phyloP scores from a whole-genome alignment of 2,329 filamentous ascomycete genomes.

The Sarocladium brachiariae region DNA sequence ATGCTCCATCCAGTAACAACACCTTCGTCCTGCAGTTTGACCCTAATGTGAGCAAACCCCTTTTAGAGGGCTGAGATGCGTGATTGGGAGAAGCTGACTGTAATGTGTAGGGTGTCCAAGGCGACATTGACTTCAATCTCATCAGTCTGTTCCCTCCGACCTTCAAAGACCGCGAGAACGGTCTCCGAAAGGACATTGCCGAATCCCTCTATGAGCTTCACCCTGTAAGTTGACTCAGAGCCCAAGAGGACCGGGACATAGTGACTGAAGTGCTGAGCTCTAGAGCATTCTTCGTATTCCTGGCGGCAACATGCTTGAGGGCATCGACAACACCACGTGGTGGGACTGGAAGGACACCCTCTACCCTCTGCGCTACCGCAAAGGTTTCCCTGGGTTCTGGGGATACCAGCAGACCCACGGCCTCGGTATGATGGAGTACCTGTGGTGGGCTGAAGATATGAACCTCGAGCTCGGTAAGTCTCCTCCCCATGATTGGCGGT shows the following conservation, averaged over 20 bases:
- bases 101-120: not conserved
- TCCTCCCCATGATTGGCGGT: not conserved
- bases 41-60: conserved; percentile 16
- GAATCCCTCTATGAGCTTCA: conserved; percentile 45
- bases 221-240: conserved; percentile 27
- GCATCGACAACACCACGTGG: conserved; percentile 31
- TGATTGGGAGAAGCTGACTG: not conserved
- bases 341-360: conserved; percentile 50
- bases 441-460: conserved; percentile 55
- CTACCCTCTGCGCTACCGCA: conserved; percentile 46
- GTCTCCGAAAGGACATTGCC: conserved; percentile 48
- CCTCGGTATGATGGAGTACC: conserved; percentile 55
- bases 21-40: conserved; percentile 50
- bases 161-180: conserved; percentile 51
- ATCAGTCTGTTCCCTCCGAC: conserved; percentile 56
- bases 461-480: conserved; percentile 41
- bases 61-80: too few relatives aligned
- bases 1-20: conserved; percentile 49
- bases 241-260: not conserved
- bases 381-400: conserved; percentile 52
- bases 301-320: conserved; percentile 57
- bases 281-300: conserved; percentile 56
- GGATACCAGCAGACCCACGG: conserved; percentile 55
- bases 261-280: not conserved
- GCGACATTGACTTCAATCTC: conserved; percentile 45